phyloP scores from a whole-genome alignment of 257 asterid genomes.

The Capsicum rhomboideum region DNA sequence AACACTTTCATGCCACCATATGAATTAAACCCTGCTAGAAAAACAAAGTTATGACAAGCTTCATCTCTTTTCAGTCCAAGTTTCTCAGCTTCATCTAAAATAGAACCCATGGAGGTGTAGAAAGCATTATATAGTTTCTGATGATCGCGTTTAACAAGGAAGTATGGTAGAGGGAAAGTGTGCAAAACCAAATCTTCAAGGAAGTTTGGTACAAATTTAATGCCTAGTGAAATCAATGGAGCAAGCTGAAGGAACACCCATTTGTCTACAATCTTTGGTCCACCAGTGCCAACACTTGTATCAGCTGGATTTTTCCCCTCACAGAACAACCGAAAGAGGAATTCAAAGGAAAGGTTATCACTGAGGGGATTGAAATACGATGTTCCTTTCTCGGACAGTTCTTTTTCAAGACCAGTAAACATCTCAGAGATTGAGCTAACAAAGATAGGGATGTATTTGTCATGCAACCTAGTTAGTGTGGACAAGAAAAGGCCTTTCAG shows the following conservation, averaged over 20 bases:
- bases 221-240: conserved; percentile 40
- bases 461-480: conserved; percentile 24
- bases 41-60: conserved; percentile 27
- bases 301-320: conserved; percentile 24
- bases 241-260: conserved; percentile 60
- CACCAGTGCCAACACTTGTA: conserved; percentile 20
- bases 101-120: not conserved
- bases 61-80: conserved; percentile 19
- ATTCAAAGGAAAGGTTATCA: conserved; percentile 51
- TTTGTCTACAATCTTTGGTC: conserved; percentile 32
- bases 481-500: conserved; percentile 39
- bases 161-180: conserved; percentile 39
- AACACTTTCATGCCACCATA: conserved; percentile 28
- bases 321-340: conserved; percentile 45
- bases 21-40: conserved; percentile 22
- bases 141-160: conserved; percentile 31
- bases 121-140: conserved; percentile 20
- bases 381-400: conserved; percentile 24
- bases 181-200: conserved; percentile 48
- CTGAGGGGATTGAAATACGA: conserved; percentile 35
- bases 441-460: conserved; percentile 33
- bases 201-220: conserved; percentile 40
- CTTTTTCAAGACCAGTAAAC: conserved; percentile 40
- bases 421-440: conserved; percentile 22
- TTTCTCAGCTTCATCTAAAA: conserved; percentile 30